Conservation (phyloP, 805 yeast genomes). For the Saccharomycopsis guyanensis region DNA sequence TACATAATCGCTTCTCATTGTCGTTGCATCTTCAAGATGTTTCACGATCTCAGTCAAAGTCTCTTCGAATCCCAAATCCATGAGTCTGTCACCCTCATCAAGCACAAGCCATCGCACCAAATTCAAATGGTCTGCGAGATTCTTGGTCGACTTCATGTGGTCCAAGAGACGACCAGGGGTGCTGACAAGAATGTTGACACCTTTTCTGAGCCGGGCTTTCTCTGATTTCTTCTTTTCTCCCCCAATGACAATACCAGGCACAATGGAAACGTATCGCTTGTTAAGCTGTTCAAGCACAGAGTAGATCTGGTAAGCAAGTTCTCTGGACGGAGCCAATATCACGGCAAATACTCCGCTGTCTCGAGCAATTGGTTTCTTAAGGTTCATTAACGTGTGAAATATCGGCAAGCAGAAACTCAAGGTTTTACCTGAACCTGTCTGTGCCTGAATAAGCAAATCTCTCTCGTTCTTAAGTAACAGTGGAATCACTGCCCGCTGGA, state of each 20-base stretch:
- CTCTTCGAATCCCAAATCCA: slow-evolving; percentile 96
- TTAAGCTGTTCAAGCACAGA: slow-evolving; percentile 67
- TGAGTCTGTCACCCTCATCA: slow-evolving; percentile 95
- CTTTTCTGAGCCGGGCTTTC: slow-evolving; percentile 91
- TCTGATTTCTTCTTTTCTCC: slow-evolving; percentile 97
- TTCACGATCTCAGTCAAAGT: slow-evolving; percentile 39
- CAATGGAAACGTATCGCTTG: slow-evolving; percentile 76
- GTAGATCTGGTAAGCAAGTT: slow-evolving; percentile 84
- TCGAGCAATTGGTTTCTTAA: slow-evolving; percentile 40
- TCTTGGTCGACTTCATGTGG: slow-evolving; percentile 83
- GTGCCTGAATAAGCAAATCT: slow-evolving; percentile 89
- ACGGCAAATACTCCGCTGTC: slow-evolving; percentile 82
- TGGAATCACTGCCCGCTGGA: slow-evolving; percentile 80
- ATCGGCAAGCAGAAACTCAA: slow-evolving; percentile 82
- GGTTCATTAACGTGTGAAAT: slow-evolving; percentile 58
- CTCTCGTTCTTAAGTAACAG: slow-evolving; percentile 34
- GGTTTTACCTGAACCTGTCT: slow-evolving; percentile 98
- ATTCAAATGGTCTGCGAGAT: slow-evolving; percentile 52
- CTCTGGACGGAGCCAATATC: slow-evolving; percentile 90
- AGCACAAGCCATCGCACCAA: slow-evolving; percentile 79
- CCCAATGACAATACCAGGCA: slow-evolving; percentile 94
- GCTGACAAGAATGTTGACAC: slow-evolving; percentile 91
- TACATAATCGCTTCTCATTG: slow-evolving; percentile 29
- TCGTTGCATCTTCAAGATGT: slow-evolving; percentile 23
- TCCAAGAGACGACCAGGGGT: slow-evolving; percentile 96